Conservation (phyloP, 805 yeast species). For the Monosporozyma aquatica region DNA sequence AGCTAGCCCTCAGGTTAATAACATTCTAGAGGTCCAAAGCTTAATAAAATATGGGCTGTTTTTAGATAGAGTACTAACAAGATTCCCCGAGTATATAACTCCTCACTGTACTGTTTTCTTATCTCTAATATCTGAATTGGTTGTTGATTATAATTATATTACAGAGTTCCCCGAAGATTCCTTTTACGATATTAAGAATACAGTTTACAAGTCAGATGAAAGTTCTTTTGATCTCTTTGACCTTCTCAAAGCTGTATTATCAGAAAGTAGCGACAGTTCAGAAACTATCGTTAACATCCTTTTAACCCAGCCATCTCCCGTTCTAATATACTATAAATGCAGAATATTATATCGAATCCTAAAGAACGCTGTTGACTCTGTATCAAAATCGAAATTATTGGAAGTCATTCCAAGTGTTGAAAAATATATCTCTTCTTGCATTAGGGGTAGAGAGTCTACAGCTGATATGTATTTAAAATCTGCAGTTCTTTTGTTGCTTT, state of each 20-base stretch:
- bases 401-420: constrained; percentile 23
- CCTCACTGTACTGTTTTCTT: constrained; percentile 19
- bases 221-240: not conserved
- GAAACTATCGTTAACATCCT: not conserved
- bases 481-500: constrained; percentile 29
- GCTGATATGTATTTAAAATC: constrained; percentile 23
- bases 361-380: constrained; percentile 25
- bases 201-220: constrained; percentile 12
- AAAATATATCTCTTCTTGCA: constrained; percentile 28
- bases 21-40: not conserved
- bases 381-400: constrained; percentile 20
- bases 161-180: constrained; percentile 15
- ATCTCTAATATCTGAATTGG: constrained; percentile 32
- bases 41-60: constrained; percentile 10
- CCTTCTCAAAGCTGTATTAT: not conserved
- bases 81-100: constrained; percentile 9
- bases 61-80: constrained; percentile 14
- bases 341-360: constrained; percentile 31
- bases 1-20: not conserved
- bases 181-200: constrained; percentile 12
- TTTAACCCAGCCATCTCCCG: not conserved
- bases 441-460: constrained; percentile 28
- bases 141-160: constrained; percentile 33
- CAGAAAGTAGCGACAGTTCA: not conserved
- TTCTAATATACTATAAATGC: constrained; percentile 25